These are phyloP conservation scores for Cystoderma amianthinum DNA, from an alignment of 768 basidiomycete species.

Conservation along the genomic window DNA sequence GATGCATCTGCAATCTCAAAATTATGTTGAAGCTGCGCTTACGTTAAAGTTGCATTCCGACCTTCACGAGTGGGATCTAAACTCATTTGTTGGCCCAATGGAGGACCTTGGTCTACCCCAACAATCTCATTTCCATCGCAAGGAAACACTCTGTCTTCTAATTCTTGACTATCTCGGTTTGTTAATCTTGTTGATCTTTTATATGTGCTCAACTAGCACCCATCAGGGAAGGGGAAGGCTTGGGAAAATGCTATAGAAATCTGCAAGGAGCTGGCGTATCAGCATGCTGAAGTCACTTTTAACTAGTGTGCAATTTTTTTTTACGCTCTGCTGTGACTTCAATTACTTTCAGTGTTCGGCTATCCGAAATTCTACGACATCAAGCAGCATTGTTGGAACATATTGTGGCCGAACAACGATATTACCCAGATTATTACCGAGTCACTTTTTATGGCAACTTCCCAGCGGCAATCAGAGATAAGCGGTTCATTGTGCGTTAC, in stretches of 20 bases:
- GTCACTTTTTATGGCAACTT: conserved; percentile 93
- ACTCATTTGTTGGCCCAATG: conserved; percentile 78
- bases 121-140: conserved; percentile 90
- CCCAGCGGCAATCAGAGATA: conserved; percentile 76
- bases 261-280: conserved; percentile 83
- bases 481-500: conserved; percentile 81
- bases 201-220: conserved; percentile 1
- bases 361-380: conserved; percentile 81
- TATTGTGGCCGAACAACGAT: conserved; percentile 76
- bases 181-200: background rate
- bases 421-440: conserved; percentile 90
- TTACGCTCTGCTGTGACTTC: conserved; percentile 5
- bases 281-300: conserved; percentile 86
- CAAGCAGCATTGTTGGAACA: conserved; percentile 85
- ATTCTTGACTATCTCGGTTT: conserved; percentile 91
- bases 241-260: conserved; percentile 94
- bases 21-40: conserved; percentile 88
- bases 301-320: conserved; percentile 60
- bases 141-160: conserved; percentile 85
- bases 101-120: conserved; percentile 86
- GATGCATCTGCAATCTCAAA: conserved; percentile 87
- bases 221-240: conserved; percentile 90
- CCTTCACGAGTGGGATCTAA: conserved; percentile 85
- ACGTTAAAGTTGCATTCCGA: conserved; percentile 93
- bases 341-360: conserved; percentile 47